A percentile compares a stretch with the other conserved stretches of the same genome.
Conservation (phyloP, 257 asterid genomes). For the Solanum pinnatisectum region DNA sequence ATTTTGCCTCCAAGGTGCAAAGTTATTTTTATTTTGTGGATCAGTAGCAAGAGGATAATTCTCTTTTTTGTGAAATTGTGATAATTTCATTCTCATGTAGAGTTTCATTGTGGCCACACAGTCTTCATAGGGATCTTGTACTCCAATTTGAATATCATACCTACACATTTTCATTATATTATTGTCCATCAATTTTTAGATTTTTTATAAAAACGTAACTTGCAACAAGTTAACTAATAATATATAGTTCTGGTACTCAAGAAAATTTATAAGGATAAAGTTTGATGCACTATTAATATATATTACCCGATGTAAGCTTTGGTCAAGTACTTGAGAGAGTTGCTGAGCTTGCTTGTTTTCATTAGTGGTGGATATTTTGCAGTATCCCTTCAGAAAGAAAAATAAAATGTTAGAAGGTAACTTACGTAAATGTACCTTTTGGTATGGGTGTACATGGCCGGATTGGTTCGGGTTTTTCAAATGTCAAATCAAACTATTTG, state of each 20-base stretch:
- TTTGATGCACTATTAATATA: not conserved
- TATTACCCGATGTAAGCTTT: slow-evolving; percentile 68
- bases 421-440: not conserved
- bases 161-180: slow-evolving; percentile 11
- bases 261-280: not conserved
- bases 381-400: slow-evolving; percentile 49
- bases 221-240: not conserved
- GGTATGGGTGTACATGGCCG: too few species aligned
- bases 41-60: slow-evolving; percentile 59
- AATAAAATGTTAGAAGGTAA: not conserved
- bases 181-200: not conserved
- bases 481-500: too few species aligned
- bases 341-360: slow-evolving; percentile 94
- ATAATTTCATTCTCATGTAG: slow-evolving; percentile 58
- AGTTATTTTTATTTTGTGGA: slow-evolving; percentile 60
- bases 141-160: slow-evolving; percentile 70
- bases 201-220: not conserved
- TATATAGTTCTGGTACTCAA: not conserved
- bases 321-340: slow-evolving; percentile 71
- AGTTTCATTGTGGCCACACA: slow-evolving; percentile 75
- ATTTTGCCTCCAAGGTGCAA: slow-evolving; percentile 58
- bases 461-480: too few species aligned
- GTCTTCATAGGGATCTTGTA: slow-evolving; percentile 89
- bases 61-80: slow-evolving; percentile 48
- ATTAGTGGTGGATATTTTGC: slow-evolving; percentile 78